Evolutionary conservation across 805 yeast genomes (phyloP).

Genomic region (Teunomyces panamensis): DNA sequence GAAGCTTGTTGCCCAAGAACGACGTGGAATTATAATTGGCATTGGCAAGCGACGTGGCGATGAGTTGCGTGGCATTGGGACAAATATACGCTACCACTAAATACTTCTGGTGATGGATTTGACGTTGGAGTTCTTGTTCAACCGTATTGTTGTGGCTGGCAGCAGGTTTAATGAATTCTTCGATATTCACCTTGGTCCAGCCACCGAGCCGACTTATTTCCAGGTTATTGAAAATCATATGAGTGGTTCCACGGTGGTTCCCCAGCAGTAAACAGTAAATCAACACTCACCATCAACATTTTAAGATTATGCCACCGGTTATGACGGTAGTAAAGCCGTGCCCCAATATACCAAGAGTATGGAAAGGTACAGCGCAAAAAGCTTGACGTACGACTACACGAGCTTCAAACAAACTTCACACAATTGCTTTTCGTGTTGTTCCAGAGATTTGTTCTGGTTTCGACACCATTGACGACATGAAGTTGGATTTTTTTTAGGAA

Average conservation of each 20-base stretch:
- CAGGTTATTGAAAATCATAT: conserved; percentile 13
- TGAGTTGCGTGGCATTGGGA: conserved; percentile 23
- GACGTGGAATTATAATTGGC: conserved; percentile 5
- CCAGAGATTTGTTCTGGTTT: neutral
- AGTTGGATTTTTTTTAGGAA: too few relatives aligned
- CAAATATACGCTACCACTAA: conserved; percentile 29
- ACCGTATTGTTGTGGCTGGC: conserved; percentile 15
- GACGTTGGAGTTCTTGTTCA: conserved; percentile 15
- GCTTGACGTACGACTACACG: conserved; percentile 15
- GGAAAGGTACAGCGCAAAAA: conserved; percentile 24
- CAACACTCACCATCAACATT: conserved; percentile 38
- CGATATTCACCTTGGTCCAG: conserved; percentile 14
- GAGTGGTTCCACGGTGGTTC: conserved; percentile 15
- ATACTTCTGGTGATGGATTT: conserved; percentile 26
- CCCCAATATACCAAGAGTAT: conserved; percentile 44
- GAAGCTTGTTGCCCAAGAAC: conserved; percentile 14
- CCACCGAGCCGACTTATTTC: conserved; percentile 14
- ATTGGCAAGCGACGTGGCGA: conserved; percentile 9
- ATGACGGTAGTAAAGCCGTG: conserved; percentile 27
- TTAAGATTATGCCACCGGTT: conserved; percentile 28
- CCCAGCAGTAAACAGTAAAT: conserved; percentile 14
- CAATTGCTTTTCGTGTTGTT: neutral
- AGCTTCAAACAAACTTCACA: conserved; percentile 9
- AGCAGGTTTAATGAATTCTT: too few relatives aligned
- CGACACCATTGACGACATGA: neutral